Evolutionary conservation across 148 eudicot species (phyloP).

Genomic region (Diospyros lotus): DNA sequence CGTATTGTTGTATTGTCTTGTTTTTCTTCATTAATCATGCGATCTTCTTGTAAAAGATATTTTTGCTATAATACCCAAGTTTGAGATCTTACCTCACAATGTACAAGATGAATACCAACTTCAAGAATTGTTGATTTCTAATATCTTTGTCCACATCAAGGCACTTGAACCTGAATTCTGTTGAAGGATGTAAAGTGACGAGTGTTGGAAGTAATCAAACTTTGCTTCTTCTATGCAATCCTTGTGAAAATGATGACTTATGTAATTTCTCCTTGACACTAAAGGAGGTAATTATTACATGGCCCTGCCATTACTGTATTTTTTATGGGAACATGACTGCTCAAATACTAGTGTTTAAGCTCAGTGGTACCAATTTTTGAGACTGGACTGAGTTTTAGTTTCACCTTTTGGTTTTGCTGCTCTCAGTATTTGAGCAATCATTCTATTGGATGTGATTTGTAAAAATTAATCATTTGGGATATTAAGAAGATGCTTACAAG

Average conservation of each 20-base stretch:
- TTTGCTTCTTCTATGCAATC: neutral
- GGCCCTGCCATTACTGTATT: no score
- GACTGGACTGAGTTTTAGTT: no score
- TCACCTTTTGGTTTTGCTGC: no score
- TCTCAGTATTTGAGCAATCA: no score
- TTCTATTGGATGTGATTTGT: no score
- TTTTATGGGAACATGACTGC: no score
- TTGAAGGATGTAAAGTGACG: neutral
- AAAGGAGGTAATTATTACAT: no score
- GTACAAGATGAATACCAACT: neutral
- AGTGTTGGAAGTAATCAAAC: neutral
- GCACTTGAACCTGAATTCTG: neutral
- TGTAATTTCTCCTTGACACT: no score
- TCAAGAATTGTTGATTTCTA: neutral
- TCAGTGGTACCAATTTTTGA: no score
- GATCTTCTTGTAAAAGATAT: neutral
- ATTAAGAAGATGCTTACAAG: no score
- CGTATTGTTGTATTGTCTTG: neutral
- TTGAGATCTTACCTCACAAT: neutral
- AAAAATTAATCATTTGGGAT: no score
- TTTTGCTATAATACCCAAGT: neutral
- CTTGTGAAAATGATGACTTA: neutral
- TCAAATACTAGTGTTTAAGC: no score
- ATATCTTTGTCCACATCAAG: neutral
- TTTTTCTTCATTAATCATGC: neutral